Conservation (phyloP, 208 protist species). For the Naegleria gruberi region DNA sequence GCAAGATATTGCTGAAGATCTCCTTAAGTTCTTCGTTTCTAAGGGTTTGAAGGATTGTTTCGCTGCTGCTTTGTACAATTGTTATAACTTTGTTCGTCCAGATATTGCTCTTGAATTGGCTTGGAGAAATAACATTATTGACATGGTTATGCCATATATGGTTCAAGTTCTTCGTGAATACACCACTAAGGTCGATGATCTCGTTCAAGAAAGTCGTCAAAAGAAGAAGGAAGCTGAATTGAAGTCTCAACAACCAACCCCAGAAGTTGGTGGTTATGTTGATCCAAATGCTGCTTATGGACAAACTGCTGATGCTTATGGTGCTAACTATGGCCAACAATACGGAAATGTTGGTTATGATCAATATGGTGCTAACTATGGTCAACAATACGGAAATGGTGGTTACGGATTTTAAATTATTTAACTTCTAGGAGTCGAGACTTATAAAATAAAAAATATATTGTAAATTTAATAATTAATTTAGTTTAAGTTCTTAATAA, state of each 20-base stretch:
- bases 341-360: too few relatives aligned
- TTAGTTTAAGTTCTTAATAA: too few relatives aligned
- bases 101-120: conserved; percentile 95
- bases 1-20: conserved; percentile 70
- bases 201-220: neutral
- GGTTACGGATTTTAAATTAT: too few relatives aligned
- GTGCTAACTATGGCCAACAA: neutral
- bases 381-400: too few relatives aligned
- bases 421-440: too few relatives aligned
- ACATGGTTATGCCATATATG: conserved; percentile 98
- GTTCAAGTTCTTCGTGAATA: conserved; percentile 92
- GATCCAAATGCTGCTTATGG: neutral
- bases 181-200: conserved; percentile 60
- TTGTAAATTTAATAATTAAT: too few relatives aligned
- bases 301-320: neutral
- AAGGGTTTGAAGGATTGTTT: conserved; percentile 79
- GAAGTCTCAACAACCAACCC: neutral
- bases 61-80: conserved; percentile 89
- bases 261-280: neutral
- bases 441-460: too few relatives aligned
- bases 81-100: conserved; percentile 87
- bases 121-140: conserved; percentile 92
- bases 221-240: neutral
- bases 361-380: too few relatives aligned
- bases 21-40: conserved; percentile 95